Evolutionary conservation across 2,329 filamentous ascomycete genomes (phyloP).

Genomic region (Colletotrichum sp.): DNA sequence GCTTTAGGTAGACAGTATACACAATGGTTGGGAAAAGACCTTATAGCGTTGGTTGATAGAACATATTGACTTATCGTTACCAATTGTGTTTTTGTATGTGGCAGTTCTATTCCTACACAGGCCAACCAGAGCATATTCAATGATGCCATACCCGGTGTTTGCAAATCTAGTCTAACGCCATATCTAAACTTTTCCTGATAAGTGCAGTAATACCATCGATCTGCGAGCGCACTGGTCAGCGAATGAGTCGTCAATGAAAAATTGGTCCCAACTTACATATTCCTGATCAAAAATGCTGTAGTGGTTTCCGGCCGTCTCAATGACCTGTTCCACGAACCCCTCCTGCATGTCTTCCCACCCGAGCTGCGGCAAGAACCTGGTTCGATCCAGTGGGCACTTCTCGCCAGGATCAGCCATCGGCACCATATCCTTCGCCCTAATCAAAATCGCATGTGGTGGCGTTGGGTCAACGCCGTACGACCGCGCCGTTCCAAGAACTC

Average conservation of each 20-base stretch:
- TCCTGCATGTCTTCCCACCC: conserved; percentile 14
- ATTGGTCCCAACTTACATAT: not conserved
- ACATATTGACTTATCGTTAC: not conserved
- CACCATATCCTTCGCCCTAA: conserved; percentile 5
- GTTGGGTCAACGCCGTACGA: not conserved
- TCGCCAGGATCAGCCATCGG: conserved; percentile 9
- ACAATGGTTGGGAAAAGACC: not conserved
- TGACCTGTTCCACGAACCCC: conserved; percentile 5
- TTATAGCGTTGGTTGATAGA: fast-evolving
- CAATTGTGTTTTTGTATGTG: not conserved
- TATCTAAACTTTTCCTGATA: not conserved
- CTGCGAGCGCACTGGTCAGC: not conserved
- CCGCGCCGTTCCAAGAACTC: not conserved
- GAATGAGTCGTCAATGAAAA: fast-evolving
- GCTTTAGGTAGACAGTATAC: not conserved
- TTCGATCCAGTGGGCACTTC: conserved; percentile 6
- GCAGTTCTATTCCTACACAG: not conserved
- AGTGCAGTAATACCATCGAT: not conserved
- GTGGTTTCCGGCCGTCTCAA: conserved; percentile 11
- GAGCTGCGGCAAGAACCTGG: conserved; percentile 5
- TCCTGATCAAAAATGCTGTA: conserved; percentile 10
- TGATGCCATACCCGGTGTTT: not conserved
- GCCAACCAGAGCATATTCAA: not conserved
- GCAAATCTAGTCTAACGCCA: not conserved
- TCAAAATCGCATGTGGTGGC: conserved; percentile 1